A percentile compares a stretch with the other conserved stretches of the same genome.
Conservation (phyloP, 1,139 yeast genomes). For the Saccharomyces pastorianus region DNA sequence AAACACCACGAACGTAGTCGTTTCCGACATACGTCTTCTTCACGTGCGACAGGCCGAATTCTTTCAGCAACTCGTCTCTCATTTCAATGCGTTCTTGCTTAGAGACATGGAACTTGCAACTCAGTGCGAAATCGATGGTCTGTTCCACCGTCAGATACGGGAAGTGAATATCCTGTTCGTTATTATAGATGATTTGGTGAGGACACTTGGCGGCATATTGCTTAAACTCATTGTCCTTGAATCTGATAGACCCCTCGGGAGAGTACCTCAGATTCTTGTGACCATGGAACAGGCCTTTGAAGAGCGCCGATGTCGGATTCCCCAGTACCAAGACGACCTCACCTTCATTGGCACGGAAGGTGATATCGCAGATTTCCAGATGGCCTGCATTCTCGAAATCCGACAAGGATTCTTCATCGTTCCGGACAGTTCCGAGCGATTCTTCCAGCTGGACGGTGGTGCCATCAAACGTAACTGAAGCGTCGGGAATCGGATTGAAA, state of each 20-base stretch:
- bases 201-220: constrained; percentile 16
- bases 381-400: not conserved
- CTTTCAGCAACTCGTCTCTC: constrained; percentile 35
- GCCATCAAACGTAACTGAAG: constrained; percentile 22
- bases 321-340: constrained; percentile 26
- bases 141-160: constrained; percentile 43
- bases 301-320: constrained; percentile 19
- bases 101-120: constrained; percentile 31
- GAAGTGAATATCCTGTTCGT: constrained; percentile 44
- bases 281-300: constrained; percentile 17
- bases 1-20: constrained; percentile 38
- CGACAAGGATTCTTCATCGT: constrained; percentile 2
- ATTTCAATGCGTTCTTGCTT: constrained; percentile 33
- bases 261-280: constrained; percentile 27
- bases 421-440: constrained; percentile 4
- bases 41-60: constrained; percentile 39
- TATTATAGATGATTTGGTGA: constrained; percentile 39
- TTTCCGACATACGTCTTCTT: constrained; percentile 38
- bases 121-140: constrained; percentile 35
- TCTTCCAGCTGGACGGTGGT: constrained; percentile 13
- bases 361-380: constrained; percentile 15
- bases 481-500: constrained; percentile 22
- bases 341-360: constrained; percentile 26
- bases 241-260: constrained; percentile 27
- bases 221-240: constrained; percentile 23